phyloP scores from a whole-genome alignment of 495 filamentous ascomycete species.

The Symbiotaphrina buchneri region DNA sequence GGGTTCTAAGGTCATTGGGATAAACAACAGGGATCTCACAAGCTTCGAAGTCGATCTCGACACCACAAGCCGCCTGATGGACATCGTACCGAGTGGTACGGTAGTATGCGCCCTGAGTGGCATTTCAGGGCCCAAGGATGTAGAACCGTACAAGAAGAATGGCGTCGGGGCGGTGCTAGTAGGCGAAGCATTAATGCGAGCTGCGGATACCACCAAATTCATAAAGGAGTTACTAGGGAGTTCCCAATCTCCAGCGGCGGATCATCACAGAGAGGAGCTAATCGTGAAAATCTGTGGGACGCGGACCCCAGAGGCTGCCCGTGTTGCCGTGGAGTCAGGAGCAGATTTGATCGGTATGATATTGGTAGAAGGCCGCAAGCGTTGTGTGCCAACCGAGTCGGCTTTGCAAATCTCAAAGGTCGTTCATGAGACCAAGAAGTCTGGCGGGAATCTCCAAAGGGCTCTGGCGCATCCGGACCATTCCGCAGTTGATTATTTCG shows the following conservation, averaged over 20 bases:
- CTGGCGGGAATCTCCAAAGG: background rate
- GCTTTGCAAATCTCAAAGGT: conserved; percentile 61
- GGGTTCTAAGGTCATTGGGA: conserved; percentile 85
- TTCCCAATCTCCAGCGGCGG: conserved; percentile 1
- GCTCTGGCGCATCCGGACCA: conserved; percentile 1
- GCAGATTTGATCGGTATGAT: conserved; percentile 91
- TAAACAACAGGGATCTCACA: conserved; percentile 92
- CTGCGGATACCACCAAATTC: conserved; percentile 54
- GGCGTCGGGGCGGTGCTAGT: conserved; percentile 86
- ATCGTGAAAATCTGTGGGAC: conserved; percentile 97
- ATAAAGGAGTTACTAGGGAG: conserved; percentile 60
- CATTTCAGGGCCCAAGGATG: conserved; percentile 78
- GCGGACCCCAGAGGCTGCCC: conserved; percentile 56
- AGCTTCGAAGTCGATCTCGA: conserved; percentile 92
- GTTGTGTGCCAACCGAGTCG: conserved; percentile 51
- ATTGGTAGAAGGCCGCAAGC: conserved; percentile 55
- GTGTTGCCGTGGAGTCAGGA: conserved; percentile 62
- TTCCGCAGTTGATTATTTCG: conserved; percentile 35
- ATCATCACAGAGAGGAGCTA: no score
- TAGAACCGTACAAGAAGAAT: conserved; percentile 66
- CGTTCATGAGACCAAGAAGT: conserved; percentile 32
- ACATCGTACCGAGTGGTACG: conserved; percentile 63
- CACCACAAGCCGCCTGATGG: conserved; percentile 78
- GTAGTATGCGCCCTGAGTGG: conserved; percentile 89
- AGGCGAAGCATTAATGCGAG: conserved; percentile 89